phyloP scores from a whole-genome alignment of 768 basidiomycete genomes.

The Auricularia sp. region DNA sequence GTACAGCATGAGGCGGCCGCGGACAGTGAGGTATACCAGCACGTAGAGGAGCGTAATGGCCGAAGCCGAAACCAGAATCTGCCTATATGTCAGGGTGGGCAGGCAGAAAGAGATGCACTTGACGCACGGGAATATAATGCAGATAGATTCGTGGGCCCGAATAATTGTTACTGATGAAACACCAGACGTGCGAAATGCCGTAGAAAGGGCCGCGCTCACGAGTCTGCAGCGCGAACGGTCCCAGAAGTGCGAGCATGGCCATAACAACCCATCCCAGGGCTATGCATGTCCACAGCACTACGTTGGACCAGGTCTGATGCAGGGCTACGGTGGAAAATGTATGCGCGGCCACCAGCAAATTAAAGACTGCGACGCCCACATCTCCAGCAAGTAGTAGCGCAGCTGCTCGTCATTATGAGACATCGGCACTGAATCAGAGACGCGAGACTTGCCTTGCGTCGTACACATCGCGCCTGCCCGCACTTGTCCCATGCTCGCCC shows the following conservation, averaged over 20 bases:
- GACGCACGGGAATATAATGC: conserved; percentile 5
- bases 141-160: conserved; percentile 1
- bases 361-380: conserved; percentile 2
- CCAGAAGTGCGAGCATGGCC: neutral
- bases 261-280: conserved; percentile 1
- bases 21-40: conserved; percentile 3
- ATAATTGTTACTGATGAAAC: conserved; percentile 3
- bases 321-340: conserved; percentile 7
- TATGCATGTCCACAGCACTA: neutral
- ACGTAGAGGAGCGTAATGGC: conserved; percentile 4
- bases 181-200: neutral
- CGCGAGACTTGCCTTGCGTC: neutral
- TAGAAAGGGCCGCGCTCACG: neutral
- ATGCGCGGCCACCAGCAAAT: conserved; percentile 1
- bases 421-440: neutral
- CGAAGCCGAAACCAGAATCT: conserved; percentile 1
- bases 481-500: neutral
- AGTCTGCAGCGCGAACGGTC: neutral
- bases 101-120: neutral
- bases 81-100: neutral
- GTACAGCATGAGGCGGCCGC: conserved; percentile 2
- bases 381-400: conserved; percentile 2
- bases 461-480: neutral
- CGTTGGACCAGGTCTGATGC: conserved; percentile 1
- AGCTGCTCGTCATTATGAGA: neutral